phyloP scores from a whole-genome alignment of 768 basidiomycete genomes.

The Leccinum aurantiacum region DNA sequence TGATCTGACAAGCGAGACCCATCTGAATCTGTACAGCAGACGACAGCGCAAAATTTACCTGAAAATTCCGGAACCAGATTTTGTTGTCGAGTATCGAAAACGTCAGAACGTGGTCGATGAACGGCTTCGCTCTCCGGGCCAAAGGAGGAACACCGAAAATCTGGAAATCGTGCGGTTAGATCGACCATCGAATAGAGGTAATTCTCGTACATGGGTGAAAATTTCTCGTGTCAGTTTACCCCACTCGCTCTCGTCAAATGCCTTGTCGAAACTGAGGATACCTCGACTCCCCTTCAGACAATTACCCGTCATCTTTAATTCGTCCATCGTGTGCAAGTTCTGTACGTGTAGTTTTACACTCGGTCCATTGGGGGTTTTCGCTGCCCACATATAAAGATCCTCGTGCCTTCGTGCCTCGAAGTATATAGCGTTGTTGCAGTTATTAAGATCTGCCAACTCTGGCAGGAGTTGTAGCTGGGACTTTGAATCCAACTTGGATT shows the following conservation, averaged over 20 bases:
- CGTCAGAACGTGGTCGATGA: slow-evolving; percentile 95
- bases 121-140: slow-evolving; percentile 92
- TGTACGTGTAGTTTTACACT: slow-evolving; percentile 97
- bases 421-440: slow-evolving; percentile 96
- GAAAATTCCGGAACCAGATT: slow-evolving; percentile 99
- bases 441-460: slow-evolving; percentile 94
- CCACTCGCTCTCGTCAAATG: slow-evolving; percentile 88
- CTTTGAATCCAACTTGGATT: slow-evolving; percentile 97
- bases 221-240: slow-evolving; percentile 87
- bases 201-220: slow-evolving; percentile 76
- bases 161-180: slow-evolving; percentile 41
- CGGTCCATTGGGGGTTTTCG: slow-evolving; percentile 96
- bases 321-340: slow-evolving; percentile 99
- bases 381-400: slow-evolving; percentile 95
- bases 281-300: slow-evolving; percentile 95
- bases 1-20: slow-evolving; percentile 56
- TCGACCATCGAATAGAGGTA: neutral
- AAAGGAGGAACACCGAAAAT: slow-evolving; percentile 92
- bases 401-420: slow-evolving; percentile 96
- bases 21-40: neutral
- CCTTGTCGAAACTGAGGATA: slow-evolving; percentile 86
- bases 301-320: slow-evolving; percentile 99
- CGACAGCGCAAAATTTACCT: slow-evolving; percentile 50
- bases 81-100: slow-evolving; percentile 95
- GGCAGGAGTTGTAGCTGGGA: slow-evolving; percentile 90